A percentile compares a stretch with the other conserved stretches of the same genome.
Conservation (phyloP, 805 yeast species). For the Metschnikowia lunata region DNA sequence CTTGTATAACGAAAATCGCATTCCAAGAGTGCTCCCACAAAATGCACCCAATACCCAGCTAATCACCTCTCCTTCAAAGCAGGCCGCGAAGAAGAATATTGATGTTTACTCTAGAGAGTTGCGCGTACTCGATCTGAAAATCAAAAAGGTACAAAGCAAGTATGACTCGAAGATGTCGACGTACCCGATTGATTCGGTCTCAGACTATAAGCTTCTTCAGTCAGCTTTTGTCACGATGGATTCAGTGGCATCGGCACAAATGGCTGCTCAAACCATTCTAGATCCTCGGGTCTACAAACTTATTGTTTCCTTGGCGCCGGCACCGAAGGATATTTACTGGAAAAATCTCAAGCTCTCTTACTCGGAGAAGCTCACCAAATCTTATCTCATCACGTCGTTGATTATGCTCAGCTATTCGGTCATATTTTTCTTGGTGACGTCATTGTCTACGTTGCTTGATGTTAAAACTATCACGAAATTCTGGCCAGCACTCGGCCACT, state of each 20-base stretch:
- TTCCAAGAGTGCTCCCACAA: conserved; percentile 30
- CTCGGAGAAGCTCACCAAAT: conserved; percentile 32
- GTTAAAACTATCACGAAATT: conserved; percentile 50
- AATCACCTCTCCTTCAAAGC: conserved; percentile 8
- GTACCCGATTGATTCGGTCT: conserved; percentile 22
- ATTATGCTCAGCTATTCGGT: conserved; percentile 48
- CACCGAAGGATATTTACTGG: conserved; percentile 45
- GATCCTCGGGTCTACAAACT: conserved; percentile 44
- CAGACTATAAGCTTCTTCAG: conserved; percentile 36
- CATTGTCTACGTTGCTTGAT: conserved; percentile 54
- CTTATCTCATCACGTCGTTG: conserved; percentile 38
- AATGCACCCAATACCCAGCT: conserved; percentile 11
- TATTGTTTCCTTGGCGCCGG: conserved; percentile 43
- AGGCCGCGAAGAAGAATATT: conserved; percentile 26
- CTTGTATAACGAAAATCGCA: conserved; percentile 29
- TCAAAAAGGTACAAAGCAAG: conserved; percentile 28
- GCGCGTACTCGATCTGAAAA: conserved; percentile 35
- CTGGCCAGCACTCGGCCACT: conserved; percentile 58
- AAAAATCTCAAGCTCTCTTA: conserved; percentile 43
- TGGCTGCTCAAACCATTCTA: conserved; percentile 45
- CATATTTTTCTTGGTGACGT: conserved; percentile 51
- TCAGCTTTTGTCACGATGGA: conserved; percentile 49
- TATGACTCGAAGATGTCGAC: conserved; percentile 28
- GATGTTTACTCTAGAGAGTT: conserved; percentile 31
- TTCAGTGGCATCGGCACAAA: conserved; percentile 45